Evolutionary conservation across 2,329 filamentous ascomycete genomes (phyloP).

Genomic region (Zelopaecilomyces penicillatus): DNA sequence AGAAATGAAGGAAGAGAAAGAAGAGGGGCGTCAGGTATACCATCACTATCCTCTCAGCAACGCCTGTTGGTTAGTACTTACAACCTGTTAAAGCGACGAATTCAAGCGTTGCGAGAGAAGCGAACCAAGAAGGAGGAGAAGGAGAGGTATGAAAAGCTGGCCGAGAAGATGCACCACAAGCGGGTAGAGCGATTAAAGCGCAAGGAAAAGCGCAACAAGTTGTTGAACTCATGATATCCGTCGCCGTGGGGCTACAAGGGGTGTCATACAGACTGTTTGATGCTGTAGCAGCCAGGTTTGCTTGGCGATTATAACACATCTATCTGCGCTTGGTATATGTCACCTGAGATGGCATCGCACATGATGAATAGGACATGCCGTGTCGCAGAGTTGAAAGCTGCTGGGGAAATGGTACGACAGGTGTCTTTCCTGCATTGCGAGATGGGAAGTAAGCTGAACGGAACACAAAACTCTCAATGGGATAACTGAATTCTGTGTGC

Average conservation of each 20-base stretch:
- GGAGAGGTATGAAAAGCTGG: conserved; percentile 86
- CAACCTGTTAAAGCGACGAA: conserved; percentile 49
- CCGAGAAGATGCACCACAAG: conserved; percentile 96
- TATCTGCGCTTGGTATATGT: too few species aligned
- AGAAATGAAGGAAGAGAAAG: conserved; percentile 94
- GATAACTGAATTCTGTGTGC: too few species aligned
- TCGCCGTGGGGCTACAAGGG: neutral
- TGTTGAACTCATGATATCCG: conserved; percentile 53
- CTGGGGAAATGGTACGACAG: too few species aligned
- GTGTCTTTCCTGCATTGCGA: too few species aligned
- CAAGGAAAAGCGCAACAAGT: conserved; percentile 92
- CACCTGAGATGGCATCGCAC: too few species aligned
- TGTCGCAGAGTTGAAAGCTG: too few species aligned
- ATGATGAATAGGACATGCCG: too few species aligned
- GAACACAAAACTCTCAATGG: too few species aligned
- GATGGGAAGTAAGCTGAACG: too few species aligned
- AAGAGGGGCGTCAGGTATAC: conserved; percentile 70
- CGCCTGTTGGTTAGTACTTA: conserved; percentile 1
- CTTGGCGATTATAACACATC: too few species aligned
- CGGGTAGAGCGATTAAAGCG: conserved; percentile 86
- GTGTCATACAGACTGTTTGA: too few species aligned
- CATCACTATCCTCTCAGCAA: neutral
- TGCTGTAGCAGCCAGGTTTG: too few species aligned
- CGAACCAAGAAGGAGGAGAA: conserved; percentile 85
- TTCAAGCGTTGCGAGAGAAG: conserved; percentile 76